Evolutionary conservation across 768 basidiomycete species (phyloP).

Genomic region (Megacollybia marginata): DNA sequence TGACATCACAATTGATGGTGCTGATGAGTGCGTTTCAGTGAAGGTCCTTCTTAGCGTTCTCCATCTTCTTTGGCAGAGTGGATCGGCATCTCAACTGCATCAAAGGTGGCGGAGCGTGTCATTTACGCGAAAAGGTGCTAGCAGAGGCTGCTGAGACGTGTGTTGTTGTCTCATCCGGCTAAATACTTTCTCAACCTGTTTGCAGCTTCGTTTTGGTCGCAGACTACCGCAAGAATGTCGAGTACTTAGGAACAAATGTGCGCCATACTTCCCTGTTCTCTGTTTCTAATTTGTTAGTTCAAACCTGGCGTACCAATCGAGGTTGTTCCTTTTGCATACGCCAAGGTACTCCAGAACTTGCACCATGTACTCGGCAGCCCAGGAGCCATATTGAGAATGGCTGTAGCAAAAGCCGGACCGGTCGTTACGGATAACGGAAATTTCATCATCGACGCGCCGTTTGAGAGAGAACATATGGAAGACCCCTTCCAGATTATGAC

Average conservation of each 20-base stretch:
- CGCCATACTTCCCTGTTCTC: slow-evolving; percentile 20
- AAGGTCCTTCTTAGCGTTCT: neutral
- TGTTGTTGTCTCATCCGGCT: slow-evolving; percentile 16
- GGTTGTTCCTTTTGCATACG: slow-evolving; percentile 95
- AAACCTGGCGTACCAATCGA: slow-evolving; percentile 89
- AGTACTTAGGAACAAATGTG: slow-evolving; percentile 76
- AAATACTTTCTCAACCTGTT: neutral
- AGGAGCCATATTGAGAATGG: slow-evolving; percentile 84
- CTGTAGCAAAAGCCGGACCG: slow-evolving; percentile 77
- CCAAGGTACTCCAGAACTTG: slow-evolving; percentile 72
- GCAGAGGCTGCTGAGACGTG: slow-evolving; percentile 91
- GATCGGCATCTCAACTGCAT: slow-evolving; percentile 85
- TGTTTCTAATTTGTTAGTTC: slow-evolving; percentile 41
- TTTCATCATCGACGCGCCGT: slow-evolving; percentile 96
- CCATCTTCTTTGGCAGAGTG: slow-evolving; percentile 27
- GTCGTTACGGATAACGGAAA: slow-evolving; percentile 97
- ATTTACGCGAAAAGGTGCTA: slow-evolving; percentile 93
- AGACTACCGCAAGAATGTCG: slow-evolving; percentile 91
- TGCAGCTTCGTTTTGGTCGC: slow-evolving; percentile 83
- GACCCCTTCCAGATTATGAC: slow-evolving; percentile 67
- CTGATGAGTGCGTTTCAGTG: slow-evolving; percentile 71
- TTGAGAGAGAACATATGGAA: slow-evolving; percentile 58
- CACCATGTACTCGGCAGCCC: slow-evolving; percentile 54
- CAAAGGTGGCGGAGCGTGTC: slow-evolving; percentile 96
- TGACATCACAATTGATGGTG: slow-evolving; percentile 97